Conservation (phyloP, 2,329 filamentous ascomycete genomes). For the Trichoderma sp. region DNA sequence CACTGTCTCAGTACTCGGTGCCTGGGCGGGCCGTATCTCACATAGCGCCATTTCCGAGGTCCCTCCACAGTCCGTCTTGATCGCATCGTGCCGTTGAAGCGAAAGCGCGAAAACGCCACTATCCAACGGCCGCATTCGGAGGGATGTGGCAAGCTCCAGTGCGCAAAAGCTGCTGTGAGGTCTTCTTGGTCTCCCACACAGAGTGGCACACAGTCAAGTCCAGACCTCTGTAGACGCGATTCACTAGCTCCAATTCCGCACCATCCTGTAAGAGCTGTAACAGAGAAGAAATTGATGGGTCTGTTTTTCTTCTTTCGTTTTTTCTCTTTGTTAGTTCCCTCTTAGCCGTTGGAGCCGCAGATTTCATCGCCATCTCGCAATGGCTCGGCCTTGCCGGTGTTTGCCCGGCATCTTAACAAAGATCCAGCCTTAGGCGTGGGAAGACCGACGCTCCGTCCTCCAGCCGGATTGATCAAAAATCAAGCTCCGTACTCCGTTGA, state of each 20-base stretch:
- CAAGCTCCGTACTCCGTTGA: not conserved
- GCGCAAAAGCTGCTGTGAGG: not conserved
- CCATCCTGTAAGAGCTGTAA: not conserved
- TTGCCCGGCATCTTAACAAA: not conserved
- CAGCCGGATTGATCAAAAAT: not conserved
- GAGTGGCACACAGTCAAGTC: not conserved
- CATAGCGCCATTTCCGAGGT: not conserved
- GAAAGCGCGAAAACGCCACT: slow-evolving; percentile 7
- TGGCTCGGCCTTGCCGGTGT: slow-evolving; percentile 2
- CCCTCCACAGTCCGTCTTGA: not conserved
- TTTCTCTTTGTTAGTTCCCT: not conserved
- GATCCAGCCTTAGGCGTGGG: not conserved
- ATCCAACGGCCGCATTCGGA: slow-evolving; percentile 8
- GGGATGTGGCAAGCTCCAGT: not conserved
- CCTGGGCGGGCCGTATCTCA: not conserved
- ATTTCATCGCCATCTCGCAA: not conserved
- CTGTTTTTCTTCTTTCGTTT: not conserved
- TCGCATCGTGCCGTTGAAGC: not conserved
- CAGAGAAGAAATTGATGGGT: not conserved
- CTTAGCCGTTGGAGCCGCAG: not conserved
- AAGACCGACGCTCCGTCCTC: not conserved
- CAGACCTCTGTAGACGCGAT: not conserved
- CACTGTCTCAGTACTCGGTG: slow-evolving; percentile 5
- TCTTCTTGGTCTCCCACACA: not conserved
- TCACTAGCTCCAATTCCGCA: not conserved